Base-by-base conservation (phyloP, 1,284 basidiomycete genomes). In the Irpex sp. region DNA sequence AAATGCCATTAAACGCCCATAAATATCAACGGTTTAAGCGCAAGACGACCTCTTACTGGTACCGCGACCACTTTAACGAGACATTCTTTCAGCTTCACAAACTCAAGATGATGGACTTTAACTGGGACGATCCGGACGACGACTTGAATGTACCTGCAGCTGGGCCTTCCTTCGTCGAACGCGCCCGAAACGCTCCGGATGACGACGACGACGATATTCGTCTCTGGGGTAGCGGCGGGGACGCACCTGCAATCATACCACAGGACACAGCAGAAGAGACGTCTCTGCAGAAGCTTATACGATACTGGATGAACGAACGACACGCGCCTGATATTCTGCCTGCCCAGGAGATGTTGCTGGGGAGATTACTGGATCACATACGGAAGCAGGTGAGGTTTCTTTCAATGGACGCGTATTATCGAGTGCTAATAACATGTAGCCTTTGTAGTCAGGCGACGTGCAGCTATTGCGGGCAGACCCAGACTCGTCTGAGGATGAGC, bases 291-390 rank as follows among this genome's bases (percentile, higher is more conserved):
- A 78, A 84, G 67, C 82, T 97, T 56, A 87, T 87, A 58, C 81
- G 89, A 55, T 88, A 90, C 61, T 95, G 93, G 93, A 87, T 90
- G 77, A 90, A 92, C 75, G 94, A 97, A 71, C 78, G 94, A 59
- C 88, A 93, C 65, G 86, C 91, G 3, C 92, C 90, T 1, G 92
- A 93, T 67, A 82, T 97, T 39, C 79, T 95, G 54, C 82, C 84
- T 2, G 88, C 88, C 56, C 89, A 93, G 67, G 92, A 92, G 62
- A 84, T 86, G 57, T 76, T 96, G 17, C 79, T 97, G 50, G 83
- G 87, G 17, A 76, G 80, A 19, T 69, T 96, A 56, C 79, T 97
- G 68, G 92, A 95, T 73, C 91, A 93, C 70, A 83, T 97, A 59
- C 83, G 92, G 69, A 87, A 92, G 70, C 94, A 97, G 88, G 94